Conservation (phyloP, 2,329 filamentous ascomycete genomes). For the Ophiostoma fasciatum region DNA sequence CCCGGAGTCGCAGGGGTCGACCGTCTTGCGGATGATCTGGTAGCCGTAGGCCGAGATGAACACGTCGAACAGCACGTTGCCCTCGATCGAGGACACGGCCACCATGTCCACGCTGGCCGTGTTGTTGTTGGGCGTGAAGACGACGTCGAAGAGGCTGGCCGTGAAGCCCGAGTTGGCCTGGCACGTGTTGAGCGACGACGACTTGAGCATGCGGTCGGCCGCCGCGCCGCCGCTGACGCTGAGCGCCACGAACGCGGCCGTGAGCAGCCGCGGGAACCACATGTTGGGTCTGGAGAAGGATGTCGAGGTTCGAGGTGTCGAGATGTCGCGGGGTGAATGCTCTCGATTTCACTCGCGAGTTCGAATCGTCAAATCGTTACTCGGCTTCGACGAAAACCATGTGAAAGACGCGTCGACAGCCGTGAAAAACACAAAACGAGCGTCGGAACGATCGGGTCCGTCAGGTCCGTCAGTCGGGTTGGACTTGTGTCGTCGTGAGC, state of each 20-base stretch:
- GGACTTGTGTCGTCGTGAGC: too few species aligned
- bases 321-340: too few species aligned
- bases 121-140: slow-evolving; percentile 50
- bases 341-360: too few species aligned
- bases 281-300: too few species aligned
- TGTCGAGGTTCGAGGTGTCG: too few species aligned
- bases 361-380: too few species aligned
- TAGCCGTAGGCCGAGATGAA: slow-evolving; percentile 63
- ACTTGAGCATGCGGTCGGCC: slow-evolving; percentile 25
- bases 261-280: slow-evolving; percentile 26
- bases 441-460: too few species aligned
- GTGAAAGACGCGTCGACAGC: too few species aligned
- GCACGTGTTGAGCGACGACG: slow-evolving; percentile 57
- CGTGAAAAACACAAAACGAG: too few species aligned
- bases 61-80: slow-evolving; percentile 57
- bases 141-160: slow-evolving; percentile 65
- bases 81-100: slow-evolving; percentile 58
- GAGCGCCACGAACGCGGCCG: slow-evolving; percentile 24
- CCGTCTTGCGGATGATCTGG: slow-evolving; percentile 39
- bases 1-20: slow-evolving; percentile 54
- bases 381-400: too few species aligned
- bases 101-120: slow-evolving; percentile 53
- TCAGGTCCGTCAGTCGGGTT: too few species aligned
- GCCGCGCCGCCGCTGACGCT: slow-evolving; percentile 12
- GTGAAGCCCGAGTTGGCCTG: slow-evolving; percentile 64